Evolutionary conservation across 179 eudicot species (phyloP), one percentile per base, ranked within the genome.

Genomic region (Nepenthes alata): DNA sequence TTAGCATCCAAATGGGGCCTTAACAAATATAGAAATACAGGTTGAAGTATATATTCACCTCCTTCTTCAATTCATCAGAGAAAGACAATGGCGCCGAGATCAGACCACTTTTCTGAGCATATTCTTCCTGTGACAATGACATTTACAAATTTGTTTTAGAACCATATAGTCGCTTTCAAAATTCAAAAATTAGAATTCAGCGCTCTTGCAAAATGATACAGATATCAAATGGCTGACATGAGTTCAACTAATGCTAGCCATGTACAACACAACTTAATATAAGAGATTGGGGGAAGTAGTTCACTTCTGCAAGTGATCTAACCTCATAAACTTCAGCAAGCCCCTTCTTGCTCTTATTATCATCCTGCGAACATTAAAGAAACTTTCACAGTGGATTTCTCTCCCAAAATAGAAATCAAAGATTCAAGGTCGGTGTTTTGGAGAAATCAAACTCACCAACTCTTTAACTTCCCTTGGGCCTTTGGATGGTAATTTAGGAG

Each of bases 311-410:
- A 59, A 62, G 61, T 54, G 36, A 54, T 38, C 77, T 55, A 37
- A 89, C 98, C 93, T 87, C 98, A 41, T 93, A 93, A 63, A 86
- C 51, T 80, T 89, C 93, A 67, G 87, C 98, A 74, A 93, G 94
- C 11, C 97, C 98, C 74, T 80, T 86, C 73, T 87, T 83, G 84
- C 95, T 89, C 81, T 93, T 87, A 59, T 80, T 85, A 53, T 93
- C 98, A 75, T 93, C 98, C 98, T 93, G 96, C 60, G 73, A 38
- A 69, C 11, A 25, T 25, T 15, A 55, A 34, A 35, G 2, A 12
- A 55, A 36, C 11, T 25, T 25, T 25, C 25, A 25, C 25, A 25
- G 25, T 25, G 25, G 25, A 25, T 25, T 25, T 25, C 25, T 25
- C 25, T 25, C 25, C 25, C 25, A 25, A 25, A 25, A 25, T 25